These are phyloP conservation scores for Psilocybe cubensis DNA, from an alignment of 768 basidiomycete genomes.

Conservation along the genomic window DNA sequence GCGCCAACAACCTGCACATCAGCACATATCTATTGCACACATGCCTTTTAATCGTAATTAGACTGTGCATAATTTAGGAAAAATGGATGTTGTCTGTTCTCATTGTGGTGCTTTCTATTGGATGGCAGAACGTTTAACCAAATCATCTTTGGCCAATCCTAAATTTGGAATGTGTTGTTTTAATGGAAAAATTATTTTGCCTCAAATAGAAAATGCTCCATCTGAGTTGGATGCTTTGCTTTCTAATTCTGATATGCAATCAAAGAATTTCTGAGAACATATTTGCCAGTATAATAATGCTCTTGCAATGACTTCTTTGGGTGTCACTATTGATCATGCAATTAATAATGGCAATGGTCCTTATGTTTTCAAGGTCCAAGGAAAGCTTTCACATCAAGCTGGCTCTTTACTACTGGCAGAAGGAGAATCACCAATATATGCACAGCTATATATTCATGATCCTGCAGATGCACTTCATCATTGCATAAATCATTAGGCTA, in stretches of 20 bases:
- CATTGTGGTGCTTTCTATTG: too few species aligned
- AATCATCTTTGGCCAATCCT: background rate
- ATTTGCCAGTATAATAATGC: background rate
- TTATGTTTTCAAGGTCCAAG: conserved; percentile 44
- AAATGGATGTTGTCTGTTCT: too few species aligned
- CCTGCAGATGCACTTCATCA: background rate
- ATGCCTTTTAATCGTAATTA: too few species aligned
- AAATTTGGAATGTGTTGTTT: background rate
- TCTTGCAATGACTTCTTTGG: background rate
- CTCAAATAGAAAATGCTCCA: background rate
- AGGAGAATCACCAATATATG: background rate
- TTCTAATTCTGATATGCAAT: background rate
- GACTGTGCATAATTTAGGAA: too few species aligned
- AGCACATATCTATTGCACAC: too few species aligned
- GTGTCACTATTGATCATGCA: background rate
- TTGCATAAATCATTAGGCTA: background rate
- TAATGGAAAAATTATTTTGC: background rate
- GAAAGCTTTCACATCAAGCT: conserved; percentile 13
- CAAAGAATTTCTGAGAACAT: background rate
- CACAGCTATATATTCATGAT: too few species aligned
- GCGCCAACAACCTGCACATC: too few species aligned
- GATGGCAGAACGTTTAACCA: too few species aligned
- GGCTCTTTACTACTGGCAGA: conserved; percentile 7
- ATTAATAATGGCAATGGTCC: conserved; percentile 9
- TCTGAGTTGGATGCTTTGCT: background rate